Evolutionary conservation across 805 yeast genomes (phyloP).

Genomic region (Metschnikowia anglica): DNA sequence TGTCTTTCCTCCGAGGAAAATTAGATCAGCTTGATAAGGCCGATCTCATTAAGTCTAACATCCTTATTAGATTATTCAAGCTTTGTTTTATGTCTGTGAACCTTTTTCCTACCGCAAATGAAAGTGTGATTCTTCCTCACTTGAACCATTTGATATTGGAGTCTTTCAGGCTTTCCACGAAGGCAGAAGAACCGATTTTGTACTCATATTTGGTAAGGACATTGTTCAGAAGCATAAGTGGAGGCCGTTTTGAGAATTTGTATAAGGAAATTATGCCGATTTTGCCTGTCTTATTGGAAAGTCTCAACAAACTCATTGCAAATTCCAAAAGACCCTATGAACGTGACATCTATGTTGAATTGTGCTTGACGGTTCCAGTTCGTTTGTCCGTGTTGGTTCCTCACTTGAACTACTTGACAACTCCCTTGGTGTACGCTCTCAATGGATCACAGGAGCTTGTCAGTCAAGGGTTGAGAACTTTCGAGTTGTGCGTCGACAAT

Average conservation of each 20-base stretch:
- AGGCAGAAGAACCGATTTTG: constrained; percentile 86
- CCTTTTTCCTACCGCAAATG: constrained; percentile 83
- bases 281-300: constrained; percentile 80
- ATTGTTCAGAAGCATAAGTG: constrained; percentile 90
- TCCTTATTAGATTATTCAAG: constrained; percentile 82
- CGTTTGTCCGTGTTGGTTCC: constrained; percentile 92
- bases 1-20: constrained; percentile 71
- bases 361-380: constrained; percentile 95
- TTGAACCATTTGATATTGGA: constrained; percentile 78
- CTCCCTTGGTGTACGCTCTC: constrained; percentile 87
- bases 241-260: constrained; percentile 90
- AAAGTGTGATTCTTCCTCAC: constrained; percentile 84
- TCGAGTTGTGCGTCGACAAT: constrained; percentile 94
- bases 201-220: constrained; percentile 87
- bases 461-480: constrained; percentile 89
- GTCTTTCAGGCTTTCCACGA: constrained; percentile 74
- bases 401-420: constrained; percentile 80
- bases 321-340: constrained; percentile 88
- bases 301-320: constrained; percentile 76
- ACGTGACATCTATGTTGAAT: constrained; percentile 89
- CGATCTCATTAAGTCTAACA: constrained; percentile 72
- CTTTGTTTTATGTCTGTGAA: constrained; percentile 95
- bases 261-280: constrained; percentile 93
- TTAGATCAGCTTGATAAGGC: constrained; percentile 78
- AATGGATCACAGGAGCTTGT: constrained; percentile 90